Percentiles rank a stretch among this genome's conserved stretches.
These are phyloP conservation scores for Gossypium gossypioides DNA, from an alignment of 441 rosid species.

Conservation along the genomic window DNA sequence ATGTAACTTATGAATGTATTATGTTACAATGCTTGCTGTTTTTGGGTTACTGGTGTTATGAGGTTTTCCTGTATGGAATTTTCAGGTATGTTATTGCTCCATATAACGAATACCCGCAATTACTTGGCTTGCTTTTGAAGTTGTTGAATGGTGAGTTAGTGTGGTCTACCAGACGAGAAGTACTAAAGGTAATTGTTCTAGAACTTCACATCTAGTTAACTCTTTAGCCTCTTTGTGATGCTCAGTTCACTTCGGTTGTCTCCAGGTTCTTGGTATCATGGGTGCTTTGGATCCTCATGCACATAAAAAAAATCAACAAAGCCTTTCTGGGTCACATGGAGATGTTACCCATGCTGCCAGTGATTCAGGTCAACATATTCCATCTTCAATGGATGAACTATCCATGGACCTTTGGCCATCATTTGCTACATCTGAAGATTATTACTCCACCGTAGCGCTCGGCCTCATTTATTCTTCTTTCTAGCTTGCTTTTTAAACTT, in stretches of 20 bases:
- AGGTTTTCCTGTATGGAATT: constrained; percentile 1
- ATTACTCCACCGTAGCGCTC: constrained; percentile 73
- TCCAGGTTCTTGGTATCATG: constrained; percentile 97
- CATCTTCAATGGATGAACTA: constrained; percentile 70
- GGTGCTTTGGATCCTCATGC: constrained; percentile 98
- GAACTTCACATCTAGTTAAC: constrained; percentile 11
- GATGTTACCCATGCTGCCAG: constrained; percentile 82
- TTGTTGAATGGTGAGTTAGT: constrained; percentile 90
- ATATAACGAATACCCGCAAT: constrained; percentile 80
- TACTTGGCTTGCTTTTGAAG: constrained; percentile 92
- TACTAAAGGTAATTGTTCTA: constrained; percentile 63
- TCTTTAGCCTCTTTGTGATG: constrained; percentile 15
- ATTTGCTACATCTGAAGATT: constrained; percentile 93
- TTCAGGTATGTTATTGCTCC: constrained; percentile 94
- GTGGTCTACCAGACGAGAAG: constrained; percentile 99
- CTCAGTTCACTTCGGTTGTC: constrained; percentile 16
- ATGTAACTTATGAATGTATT: neutral
- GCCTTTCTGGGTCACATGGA: constrained; percentile 72
- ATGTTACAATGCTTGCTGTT: neutral
- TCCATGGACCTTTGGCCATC: constrained; percentile 92
- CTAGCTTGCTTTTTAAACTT: constrained; percentile 13
- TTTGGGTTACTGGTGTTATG: neutral
- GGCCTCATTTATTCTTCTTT: constrained; percentile 13
- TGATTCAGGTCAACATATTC: constrained; percentile 92
- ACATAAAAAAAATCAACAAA: constrained; percentile 85